These are phyloP conservation scores for Colletotrichum tropicicola DNA, from an alignment of 2,329 filamentous ascomycete species.

Conservation along the genomic window DNA sequence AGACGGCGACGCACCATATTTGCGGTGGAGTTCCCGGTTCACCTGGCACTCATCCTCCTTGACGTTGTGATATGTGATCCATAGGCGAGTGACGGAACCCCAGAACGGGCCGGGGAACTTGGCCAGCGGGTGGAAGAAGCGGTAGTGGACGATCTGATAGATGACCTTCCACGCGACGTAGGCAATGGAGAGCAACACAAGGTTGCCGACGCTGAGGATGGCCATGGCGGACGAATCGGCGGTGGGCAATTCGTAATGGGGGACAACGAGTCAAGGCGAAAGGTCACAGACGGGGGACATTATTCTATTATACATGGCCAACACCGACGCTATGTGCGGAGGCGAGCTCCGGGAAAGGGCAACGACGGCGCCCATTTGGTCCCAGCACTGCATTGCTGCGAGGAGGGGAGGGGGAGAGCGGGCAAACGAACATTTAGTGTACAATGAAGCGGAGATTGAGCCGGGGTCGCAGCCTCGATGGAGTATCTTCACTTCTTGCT, in stretches of 20 bases:
- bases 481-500: too few relatives aligned
- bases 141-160: constrained; percentile 58
- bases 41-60: constrained; percentile 54
- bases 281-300: too few relatives aligned
- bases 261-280: too few relatives aligned
- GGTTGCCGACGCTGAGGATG: constrained; percentile 43
- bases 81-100: constrained; percentile 61
- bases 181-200: constrained; percentile 44
- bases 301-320: too few relatives aligned
- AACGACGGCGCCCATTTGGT: too few relatives aligned
- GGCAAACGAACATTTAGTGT: too few relatives aligned
- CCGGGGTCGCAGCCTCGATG: too few relatives aligned
- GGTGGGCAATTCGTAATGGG: neutral
- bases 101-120: constrained; percentile 64
- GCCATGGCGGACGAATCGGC: constrained; percentile 37
- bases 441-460: too few relatives aligned
- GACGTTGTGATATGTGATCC: constrained; percentile 61
- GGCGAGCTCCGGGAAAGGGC: too few relatives aligned
- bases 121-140: constrained; percentile 61
- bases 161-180: constrained; percentile 39
- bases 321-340: too few relatives aligned
- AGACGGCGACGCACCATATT: constrained; percentile 54
- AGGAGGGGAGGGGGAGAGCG: too few relatives aligned
- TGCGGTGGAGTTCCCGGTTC: constrained; percentile 51
- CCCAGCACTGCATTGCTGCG: too few relatives aligned